A percentile compares a stretch with the other conserved stretches of the same genome.
Conservation (phyloP, 495 filamentous ascomycete genomes). For the Annulohypoxylon maeteangense region DNA sequence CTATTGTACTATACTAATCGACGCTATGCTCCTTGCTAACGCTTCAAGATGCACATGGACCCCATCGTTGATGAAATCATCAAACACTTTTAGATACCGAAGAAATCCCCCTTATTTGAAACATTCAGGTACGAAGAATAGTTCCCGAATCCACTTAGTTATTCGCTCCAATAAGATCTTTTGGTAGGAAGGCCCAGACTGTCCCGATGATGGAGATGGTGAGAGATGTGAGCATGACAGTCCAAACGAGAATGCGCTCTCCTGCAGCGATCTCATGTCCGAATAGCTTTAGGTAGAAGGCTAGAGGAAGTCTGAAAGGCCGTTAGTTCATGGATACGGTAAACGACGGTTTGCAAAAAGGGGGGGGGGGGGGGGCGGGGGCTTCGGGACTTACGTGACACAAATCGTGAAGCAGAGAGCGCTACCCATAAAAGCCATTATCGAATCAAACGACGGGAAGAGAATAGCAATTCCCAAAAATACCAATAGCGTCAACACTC, state of each 20-base stretch:
- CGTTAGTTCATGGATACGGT: background rate
- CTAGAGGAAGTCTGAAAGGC: constrained; percentile 68
- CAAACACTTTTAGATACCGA: background rate
- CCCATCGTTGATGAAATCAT: background rate
- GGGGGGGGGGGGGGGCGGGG: too few relatives aligned
- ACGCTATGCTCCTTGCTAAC: background rate
- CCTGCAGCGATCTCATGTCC: constrained; percentile 73
- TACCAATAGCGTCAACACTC: constrained; percentile 60
- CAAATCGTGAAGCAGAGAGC: constrained; percentile 95
- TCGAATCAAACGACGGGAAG: constrained; percentile 88
- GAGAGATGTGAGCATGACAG: constrained; percentile 74
- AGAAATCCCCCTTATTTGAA: background rate
- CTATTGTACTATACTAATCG: background rate
- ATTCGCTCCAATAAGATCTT: constrained; percentile 61
- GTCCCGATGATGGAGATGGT: constrained; percentile 81
- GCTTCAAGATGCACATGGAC: background rate
- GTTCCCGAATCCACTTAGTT: constrained; percentile 2
- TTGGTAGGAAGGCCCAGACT: constrained; percentile 87
- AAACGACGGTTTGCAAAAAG: background rate
- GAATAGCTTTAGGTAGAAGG: constrained; percentile 95
- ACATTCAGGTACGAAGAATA: background rate
- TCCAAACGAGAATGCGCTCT: constrained; percentile 75
- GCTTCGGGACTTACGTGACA: constrained; percentile 69
- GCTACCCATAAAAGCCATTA: constrained; percentile 93
- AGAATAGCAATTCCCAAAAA: constrained; percentile 70